Evolutionary conservation across 106 monocot genomes (phyloP).

Genomic region (Alisma plantagoaquatica): DNA sequence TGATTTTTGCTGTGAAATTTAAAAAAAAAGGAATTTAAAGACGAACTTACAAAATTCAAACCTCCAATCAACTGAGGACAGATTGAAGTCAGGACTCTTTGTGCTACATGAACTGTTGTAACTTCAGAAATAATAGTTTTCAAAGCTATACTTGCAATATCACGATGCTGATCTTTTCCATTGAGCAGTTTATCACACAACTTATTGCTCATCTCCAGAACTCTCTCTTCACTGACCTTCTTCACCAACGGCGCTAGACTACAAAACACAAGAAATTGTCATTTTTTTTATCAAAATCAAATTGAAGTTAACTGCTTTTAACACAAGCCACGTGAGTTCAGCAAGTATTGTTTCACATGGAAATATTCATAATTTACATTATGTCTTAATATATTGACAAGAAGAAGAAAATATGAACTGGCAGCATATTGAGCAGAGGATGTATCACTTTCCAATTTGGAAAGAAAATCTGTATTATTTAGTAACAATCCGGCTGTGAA

Average conservation of each 20-base stretch:
- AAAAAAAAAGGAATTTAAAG: neutral
- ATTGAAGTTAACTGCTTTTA: neutral
- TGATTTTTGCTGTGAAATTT: too few relatives aligned
- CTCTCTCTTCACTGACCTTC: constrained; percentile 79
- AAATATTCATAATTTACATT: too few relatives aligned
- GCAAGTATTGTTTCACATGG: too few relatives aligned
- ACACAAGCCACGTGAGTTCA: too few relatives aligned
- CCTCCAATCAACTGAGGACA: constrained; percentile 65
- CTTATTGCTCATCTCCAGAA: constrained; percentile 83
- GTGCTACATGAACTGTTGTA: constrained; percentile 47
- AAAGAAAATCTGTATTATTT: too few relatives aligned
- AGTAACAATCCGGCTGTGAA: too few relatives aligned
- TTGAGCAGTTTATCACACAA: constrained; percentile 84
- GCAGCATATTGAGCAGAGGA: too few relatives aligned
- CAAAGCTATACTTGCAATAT: constrained; percentile 86
- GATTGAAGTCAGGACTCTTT: constrained; percentile 50
- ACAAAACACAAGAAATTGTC: constrained; percentile 9
- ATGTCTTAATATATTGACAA: too few relatives aligned
- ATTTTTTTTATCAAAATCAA: neutral
- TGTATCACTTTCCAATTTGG: too few relatives aligned
- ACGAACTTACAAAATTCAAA: constrained; percentile 58
- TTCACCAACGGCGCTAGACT: constrained; percentile 81
- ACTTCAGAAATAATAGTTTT: constrained; percentile 90
- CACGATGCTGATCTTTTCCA: constrained; percentile 95
- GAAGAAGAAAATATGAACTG: too few relatives aligned